Conservation (phyloP, 768 basidiomycete species). For the Mycena olivaceomarginata region DNA sequence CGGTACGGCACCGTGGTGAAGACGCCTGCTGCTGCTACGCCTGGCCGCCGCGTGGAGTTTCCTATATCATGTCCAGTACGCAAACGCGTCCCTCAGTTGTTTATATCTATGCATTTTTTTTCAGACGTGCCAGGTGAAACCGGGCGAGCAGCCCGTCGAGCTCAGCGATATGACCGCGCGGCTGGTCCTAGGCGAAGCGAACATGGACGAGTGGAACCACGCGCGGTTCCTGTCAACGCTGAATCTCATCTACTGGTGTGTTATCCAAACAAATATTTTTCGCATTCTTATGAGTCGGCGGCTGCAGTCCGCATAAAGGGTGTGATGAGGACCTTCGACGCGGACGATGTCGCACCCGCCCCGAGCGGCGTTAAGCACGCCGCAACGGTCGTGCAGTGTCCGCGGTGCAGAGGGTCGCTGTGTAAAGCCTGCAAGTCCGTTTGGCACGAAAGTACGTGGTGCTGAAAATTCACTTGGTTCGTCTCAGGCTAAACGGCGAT, state of each 20-base stretch:
- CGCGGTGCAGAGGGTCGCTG: slow-evolving; percentile 43
- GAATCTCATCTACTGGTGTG: slow-evolving; percentile 47
- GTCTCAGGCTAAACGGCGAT: background rate
- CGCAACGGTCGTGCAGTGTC: slow-evolving; percentile 44
- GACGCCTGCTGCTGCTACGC: background rate
- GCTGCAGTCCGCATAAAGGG: slow-evolving; percentile 45
- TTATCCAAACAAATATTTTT: background rate
- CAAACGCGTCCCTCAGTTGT: background rate
- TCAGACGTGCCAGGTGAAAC: slow-evolving; percentile 41
- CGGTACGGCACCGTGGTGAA: slow-evolving; percentile 39
- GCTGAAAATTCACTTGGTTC: background rate
- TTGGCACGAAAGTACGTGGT: slow-evolving; percentile 45
- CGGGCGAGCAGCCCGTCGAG: slow-evolving; percentile 40
- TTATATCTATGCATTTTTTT: background rate
- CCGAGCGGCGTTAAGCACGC: slow-evolving; percentile 42
- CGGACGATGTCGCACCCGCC: slow-evolving; percentile 44
- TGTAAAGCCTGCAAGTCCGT: slow-evolving; percentile 46
- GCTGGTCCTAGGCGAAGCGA: slow-evolving; percentile 44
- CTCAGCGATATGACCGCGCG: slow-evolving; percentile 44
- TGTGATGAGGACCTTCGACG: slow-evolving; percentile 47
- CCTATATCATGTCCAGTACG: slow-evolving; percentile 48
- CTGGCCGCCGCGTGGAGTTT: slow-evolving; percentile 40
- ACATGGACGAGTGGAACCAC: slow-evolving; percentile 49
- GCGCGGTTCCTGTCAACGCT: slow-evolving; percentile 44
- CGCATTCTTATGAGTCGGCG: background rate